These are phyloP conservation scores for Erigeron philadelphicus DNA, from an alignment of 140 eudicot species.

Conservation along the genomic window DNA sequence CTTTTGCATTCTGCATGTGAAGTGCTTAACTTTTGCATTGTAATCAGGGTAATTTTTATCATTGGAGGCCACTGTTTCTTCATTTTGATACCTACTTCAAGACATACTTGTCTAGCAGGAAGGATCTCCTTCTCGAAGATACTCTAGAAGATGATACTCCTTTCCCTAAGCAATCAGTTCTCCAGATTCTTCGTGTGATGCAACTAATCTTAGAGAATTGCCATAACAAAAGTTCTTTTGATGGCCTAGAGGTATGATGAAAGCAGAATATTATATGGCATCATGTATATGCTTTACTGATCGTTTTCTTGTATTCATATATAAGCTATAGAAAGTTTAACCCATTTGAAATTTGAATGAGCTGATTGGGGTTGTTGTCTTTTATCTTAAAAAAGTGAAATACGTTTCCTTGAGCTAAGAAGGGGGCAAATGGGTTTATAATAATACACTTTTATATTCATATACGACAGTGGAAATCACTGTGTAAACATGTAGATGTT, in stretches of 20 bases:
- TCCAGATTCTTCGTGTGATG: conserved; percentile 86
- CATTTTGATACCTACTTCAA: conserved; percentile 92
- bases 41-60: conserved; percentile 95
- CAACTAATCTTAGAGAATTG: conserved; percentile 86
- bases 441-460: too few relatives aligned
- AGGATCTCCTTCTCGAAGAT: conserved; percentile 74
- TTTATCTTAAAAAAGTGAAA: neutral
- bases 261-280: neutral
- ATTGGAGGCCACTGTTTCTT: conserved; percentile 94
- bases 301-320: neutral
- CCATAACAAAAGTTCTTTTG: conserved; percentile 79
- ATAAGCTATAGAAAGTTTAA: neutral
- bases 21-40: conserved; percentile 16
- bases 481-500: too few relatives aligned
- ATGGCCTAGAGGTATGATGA: conserved; percentile 77
- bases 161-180: conserved; percentile 78
- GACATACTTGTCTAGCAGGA: conserved; percentile 67
- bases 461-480: too few relatives aligned
- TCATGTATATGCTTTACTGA: neutral
- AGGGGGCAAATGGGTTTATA: neutral
- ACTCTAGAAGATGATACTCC: conserved; percentile 49
- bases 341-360: neutral
- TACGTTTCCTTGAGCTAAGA: neutral
- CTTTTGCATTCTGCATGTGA: conserved; percentile 3
- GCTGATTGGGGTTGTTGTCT: neutral